Conservation (phyloP, 139 green algal genomes). For the Chlorella sorokiniana region DNA sequence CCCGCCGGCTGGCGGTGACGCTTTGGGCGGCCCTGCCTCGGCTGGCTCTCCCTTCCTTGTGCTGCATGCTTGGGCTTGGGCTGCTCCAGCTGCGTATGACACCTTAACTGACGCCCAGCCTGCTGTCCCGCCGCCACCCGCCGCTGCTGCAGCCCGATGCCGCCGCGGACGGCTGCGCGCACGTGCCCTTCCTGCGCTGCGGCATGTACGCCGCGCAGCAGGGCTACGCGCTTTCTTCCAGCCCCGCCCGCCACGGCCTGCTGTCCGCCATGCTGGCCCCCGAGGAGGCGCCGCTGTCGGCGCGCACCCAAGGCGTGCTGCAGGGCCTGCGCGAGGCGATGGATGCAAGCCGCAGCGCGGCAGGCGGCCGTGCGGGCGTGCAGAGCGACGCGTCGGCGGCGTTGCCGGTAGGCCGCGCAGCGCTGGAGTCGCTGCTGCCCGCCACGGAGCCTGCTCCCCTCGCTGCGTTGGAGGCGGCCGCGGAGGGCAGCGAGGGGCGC, state of each 20-base stretch:
- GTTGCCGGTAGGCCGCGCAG: neutral
- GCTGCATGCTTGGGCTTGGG: neutral
- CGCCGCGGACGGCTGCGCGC: neutral
- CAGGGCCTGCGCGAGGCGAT: neutral
- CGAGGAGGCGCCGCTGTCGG: neutral
- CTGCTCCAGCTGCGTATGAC: neutral
- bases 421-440: no score
- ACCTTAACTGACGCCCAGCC: neutral
- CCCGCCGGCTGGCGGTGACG: neutral
- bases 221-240: slow-evolving; percentile 3
- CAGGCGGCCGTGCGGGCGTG: neutral
- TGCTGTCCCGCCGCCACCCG: neutral
- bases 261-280: neutral
- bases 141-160: neutral
- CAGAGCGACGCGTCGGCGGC: neutral
- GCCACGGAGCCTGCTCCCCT: neutral
- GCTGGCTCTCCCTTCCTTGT: neutral
- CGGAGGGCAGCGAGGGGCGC: neutral
- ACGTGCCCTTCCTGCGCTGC: slow-evolving; percentile 19
- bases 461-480: neutral
- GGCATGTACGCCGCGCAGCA: slow-evolving; percentile 21
- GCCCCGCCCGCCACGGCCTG: neutral
- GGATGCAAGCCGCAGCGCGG: neutral
- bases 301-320: neutral
- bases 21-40: neutral